Evolutionary conservation across 2,329 filamentous ascomycete genomes (phyloP), one percentile per base, ranked within the genome.

Genomic region (Mollisia scopiformis): DNA sequence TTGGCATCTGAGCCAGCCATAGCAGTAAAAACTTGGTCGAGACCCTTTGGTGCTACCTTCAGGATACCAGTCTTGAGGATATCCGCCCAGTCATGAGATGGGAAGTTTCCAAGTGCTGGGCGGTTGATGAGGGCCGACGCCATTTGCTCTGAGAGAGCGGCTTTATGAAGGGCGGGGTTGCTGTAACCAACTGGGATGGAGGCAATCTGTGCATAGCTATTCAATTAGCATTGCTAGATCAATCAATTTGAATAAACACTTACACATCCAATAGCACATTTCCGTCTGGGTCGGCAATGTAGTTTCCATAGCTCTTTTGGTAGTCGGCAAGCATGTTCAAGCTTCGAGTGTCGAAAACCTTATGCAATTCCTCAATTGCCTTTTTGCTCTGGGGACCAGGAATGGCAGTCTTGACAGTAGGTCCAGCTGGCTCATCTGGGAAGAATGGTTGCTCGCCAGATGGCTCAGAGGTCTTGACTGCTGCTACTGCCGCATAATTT

Each of bases 161-260:
- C 87, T 67, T 83, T 78, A 65, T 86, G 80, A 63, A 94, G 84
- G 55, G 83, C 77, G 11, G 88, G 82, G 76, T 93, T 93, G 82
- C 89, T 93, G 83, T 94, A 93, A 64, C 91, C 91, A 52, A 94
- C 86, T 10, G 91, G 89, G 68, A 94, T 93, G 25, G 90, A 93
- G 61, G 91, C 91, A 73, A 94, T 93, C 76, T 93, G 91, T 54
- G 91, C 88, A 75, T 92, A 91, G 58, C 84, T 86, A 64, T 4
- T 52, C 55, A 59, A 59, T 71, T 64, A 69, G 63, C 33, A 50
- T 27, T 37, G 1, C 6, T 4, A 43, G 6, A 25, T 10, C 51
- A n/a, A n/a, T 33, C 31, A 35, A 19, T 21, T n/a, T 19, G 19
- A 33, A 3, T 39, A 13, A 19, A 74, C 77, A 74, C 77, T 55